Evolutionary conservation across 2,329 filamentous ascomycete species (phyloP).

Genomic region (Coleophoma cylindrospora): DNA sequence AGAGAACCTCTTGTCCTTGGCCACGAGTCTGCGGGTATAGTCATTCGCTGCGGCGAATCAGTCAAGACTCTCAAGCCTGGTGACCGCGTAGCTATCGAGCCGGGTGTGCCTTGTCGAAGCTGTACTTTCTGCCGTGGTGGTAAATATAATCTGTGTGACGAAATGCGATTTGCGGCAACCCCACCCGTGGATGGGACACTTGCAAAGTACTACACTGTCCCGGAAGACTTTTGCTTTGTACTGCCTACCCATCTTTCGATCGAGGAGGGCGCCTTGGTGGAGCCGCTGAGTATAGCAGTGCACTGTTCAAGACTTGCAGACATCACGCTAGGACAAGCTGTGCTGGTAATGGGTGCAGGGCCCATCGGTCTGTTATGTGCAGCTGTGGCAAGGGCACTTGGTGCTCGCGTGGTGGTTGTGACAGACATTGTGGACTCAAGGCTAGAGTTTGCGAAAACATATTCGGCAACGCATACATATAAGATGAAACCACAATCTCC

Average conservation of each 20-base stretch:
- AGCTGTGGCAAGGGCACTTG: conserved; percentile 39
- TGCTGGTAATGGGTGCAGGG: conserved; percentile 42
- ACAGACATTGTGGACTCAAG: conserved; percentile 38
- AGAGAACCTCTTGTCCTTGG: conserved; percentile 38
- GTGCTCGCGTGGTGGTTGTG: conserved; percentile 37
- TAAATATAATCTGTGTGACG: conserved; percentile 33
- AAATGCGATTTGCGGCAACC: conserved; percentile 34
- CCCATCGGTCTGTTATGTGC: conserved; percentile 42
- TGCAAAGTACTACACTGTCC: conserved; percentile 29
- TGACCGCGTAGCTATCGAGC: conserved; percentile 41
- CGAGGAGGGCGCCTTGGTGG: conserved; percentile 32
- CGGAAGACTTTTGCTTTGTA: conserved; percentile 33
- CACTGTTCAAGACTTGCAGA: conserved; percentile 36
- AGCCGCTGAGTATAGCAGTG: conserved; percentile 42
- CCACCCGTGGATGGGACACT: conserved; percentile 33
- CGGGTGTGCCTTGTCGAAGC: conserved; percentile 38
- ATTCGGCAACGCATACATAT: conserved; percentile 39
- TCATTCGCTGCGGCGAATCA: conserved; percentile 32
- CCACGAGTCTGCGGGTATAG: conserved; percentile 35
- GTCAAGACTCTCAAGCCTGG: conserved; percentile 36
- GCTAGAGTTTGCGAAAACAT: conserved; percentile 34
- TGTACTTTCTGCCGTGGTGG: conserved; percentile 31
- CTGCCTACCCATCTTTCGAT: conserved; percentile 24
- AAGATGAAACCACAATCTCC: conserved; percentile 20
- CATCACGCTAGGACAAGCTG: conserved; percentile 33